Base-by-base conservation (phyloP, 23 red algal species). In the Gracilaria vermiculophylla region DNA sequence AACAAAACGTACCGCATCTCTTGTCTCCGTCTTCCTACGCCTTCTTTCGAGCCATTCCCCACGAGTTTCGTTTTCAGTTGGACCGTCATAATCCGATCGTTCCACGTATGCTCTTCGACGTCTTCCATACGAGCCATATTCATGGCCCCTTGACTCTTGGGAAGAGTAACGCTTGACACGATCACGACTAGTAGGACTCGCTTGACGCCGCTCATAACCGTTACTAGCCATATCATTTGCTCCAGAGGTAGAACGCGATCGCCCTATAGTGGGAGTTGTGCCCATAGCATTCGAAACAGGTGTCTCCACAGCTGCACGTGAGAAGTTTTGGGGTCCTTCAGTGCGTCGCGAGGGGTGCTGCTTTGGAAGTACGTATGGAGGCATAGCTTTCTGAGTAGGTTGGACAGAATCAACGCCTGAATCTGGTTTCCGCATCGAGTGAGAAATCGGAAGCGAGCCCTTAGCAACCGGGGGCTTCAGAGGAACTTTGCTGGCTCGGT, bases 11-110 rank as follows among this genome's bases (percentile, higher is more conserved):
- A 88, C 84, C 7, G 70, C 84, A 77, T 88, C 70, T 34, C 84
- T 58, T 16, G 66, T 76, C 39, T 88, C 84, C 20, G 84, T 78
- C 70, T 88, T 66, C 32, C 37, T 58, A 24, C 84, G 66, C 57
- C 84, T 58, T 47, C 84, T 42, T 28, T 88, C 84, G 1, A 88
- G 84, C 84, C 84, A 88, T 32, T 88, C 62, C 14, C 65, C 84
- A 5, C 84, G 62, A 25, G 49, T 77, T 64, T 88, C 84, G 45
- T 88, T 88, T 32, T 76, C 84, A 8, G 51, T 69, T 45, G 84
- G 84, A 20, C 84, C 84, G 31, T 88, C 84, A 40, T 77, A 88
- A 56, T 85, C 81, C 2, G 37, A 16, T 45, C 67, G 37, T 29
- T 73, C n/a, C 7, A 15, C 67, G 28, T 73, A 73, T 23, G 36